A percentile compares a stretch with the other conserved stretches of the same genome.
phyloP scores from a whole-genome alignment of 2,329 filamentous ascomycete species.

The Botryotinia calthae region DNA sequence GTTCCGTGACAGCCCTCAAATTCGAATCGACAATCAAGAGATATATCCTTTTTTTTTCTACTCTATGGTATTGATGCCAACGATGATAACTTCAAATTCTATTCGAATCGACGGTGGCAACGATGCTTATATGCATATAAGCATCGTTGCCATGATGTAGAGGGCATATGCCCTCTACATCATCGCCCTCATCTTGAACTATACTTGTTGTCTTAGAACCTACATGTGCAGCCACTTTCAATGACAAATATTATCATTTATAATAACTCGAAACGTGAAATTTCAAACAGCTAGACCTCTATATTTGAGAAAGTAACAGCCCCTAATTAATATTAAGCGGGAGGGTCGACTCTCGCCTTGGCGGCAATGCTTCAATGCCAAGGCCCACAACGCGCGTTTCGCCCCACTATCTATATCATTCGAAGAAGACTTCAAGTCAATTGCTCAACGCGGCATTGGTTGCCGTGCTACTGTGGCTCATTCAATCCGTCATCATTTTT shows the following conservation, averaged over 20 bases:
- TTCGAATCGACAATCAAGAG: too few species aligned
- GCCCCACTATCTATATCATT: background rate
- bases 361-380: background rate
- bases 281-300: background rate
- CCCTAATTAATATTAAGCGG: background rate
- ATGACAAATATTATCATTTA: too few species aligned
- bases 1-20: too few species aligned
- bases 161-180: too few species aligned
- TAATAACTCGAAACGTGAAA: background rate
- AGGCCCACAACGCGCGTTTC: slow-evolving; percentile 6
- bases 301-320: background rate
- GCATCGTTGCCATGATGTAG: too few species aligned
- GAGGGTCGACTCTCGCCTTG: background rate
- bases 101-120: too few species aligned
- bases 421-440: background rate
- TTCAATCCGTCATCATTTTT: background rate
- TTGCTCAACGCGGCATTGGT: background rate
- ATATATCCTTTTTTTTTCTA: too few species aligned
- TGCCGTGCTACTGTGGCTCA: background rate
- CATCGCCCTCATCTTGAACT: too few species aligned
- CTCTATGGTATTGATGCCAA: too few species aligned
- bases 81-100: too few species aligned
- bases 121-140: too few species aligned
- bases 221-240: background rate
- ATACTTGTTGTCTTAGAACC: background rate